Evolutionary conservation across 2,329 filamentous ascomycete species (phyloP).

Genomic region (Diaporthe humulicola): DNA sequence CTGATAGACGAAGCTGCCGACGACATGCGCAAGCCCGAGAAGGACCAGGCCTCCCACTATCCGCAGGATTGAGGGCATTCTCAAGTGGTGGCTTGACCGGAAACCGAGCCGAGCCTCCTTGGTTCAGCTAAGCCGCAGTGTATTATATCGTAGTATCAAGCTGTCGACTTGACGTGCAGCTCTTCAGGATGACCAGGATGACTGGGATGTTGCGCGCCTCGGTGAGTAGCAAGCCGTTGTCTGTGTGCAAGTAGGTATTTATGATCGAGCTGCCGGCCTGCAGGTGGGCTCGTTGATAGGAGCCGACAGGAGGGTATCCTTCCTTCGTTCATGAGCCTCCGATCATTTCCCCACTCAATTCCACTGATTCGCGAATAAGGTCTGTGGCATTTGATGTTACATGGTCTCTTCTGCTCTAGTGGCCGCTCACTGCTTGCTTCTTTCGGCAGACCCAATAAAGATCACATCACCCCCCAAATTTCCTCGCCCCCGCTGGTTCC

Average conservation of each 20-base stretch:
- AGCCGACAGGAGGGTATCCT: not conserved
- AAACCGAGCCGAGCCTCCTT: not conserved
- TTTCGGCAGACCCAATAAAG: conserved; percentile 21
- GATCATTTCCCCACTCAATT: not conserved
- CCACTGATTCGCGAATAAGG: not conserved
- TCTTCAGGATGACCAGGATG: not conserved
- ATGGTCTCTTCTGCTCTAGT: not conserved
- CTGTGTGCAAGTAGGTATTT: conserved; percentile 2
- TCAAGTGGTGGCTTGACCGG: not conserved
- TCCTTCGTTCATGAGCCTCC: conserved; percentile 8
- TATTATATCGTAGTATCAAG: not conserved
- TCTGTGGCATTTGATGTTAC: conserved; percentile 23
- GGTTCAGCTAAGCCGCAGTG: not conserved
- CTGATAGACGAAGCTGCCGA: conserved; percentile 55
- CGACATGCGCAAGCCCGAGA: not conserved
- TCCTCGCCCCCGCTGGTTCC: conserved; percentile 3
- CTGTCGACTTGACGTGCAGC: not conserved
- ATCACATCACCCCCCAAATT: conserved; percentile 24
- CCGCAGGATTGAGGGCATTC: conserved; percentile 17
- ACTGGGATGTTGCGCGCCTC: not conserved
- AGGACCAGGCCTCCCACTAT: conserved; percentile 20
- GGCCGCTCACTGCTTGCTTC: not conserved
- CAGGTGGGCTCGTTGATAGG: not conserved
- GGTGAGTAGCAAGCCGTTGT: not conserved
- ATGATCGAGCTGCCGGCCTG: not conserved